phyloP scores from a whole-genome alignment of 1,284 basidiomycete species.

The Apiotrichum sp. region DNA sequence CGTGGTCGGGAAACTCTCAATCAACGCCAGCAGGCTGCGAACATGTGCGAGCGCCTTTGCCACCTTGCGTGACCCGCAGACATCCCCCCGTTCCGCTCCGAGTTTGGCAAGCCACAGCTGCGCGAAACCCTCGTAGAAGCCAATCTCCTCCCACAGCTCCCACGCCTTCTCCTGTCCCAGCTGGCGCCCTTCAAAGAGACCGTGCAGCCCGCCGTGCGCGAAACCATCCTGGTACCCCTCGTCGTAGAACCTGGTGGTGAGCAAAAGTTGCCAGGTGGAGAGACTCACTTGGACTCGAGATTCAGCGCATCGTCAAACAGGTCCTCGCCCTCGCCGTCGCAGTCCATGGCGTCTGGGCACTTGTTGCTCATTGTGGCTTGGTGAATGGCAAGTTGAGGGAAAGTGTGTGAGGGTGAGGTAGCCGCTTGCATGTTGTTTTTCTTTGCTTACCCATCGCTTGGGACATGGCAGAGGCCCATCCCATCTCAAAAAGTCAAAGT shows the following conservation, averaged over 20 bases:
- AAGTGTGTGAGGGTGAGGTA: too few relatives aligned
- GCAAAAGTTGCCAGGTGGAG: background rate
- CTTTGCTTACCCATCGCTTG: too few relatives aligned
- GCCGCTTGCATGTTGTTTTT: too few relatives aligned
- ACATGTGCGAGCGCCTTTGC: constrained; percentile 59
- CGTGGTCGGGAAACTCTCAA: constrained; percentile 65
- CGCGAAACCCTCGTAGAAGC: constrained; percentile 83
- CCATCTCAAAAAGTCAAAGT: too few relatives aligned
- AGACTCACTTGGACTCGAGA: constrained; percentile 15
- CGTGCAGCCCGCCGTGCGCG: constrained; percentile 80
- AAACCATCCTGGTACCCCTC: constrained; percentile 69
- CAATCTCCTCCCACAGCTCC: constrained; percentile 95
- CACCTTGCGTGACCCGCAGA: constrained; percentile 5
- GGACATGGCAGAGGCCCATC: too few relatives aligned
- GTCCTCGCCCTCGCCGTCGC: constrained; percentile 6
- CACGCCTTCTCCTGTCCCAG: constrained; percentile 86
- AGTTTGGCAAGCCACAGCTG: constrained; percentile 57
- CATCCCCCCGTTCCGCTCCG: constrained; percentile 18
- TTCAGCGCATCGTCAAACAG: constrained; percentile 13
- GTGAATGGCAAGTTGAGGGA: too few relatives aligned
- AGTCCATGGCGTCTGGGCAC: constrained; percentile 6
- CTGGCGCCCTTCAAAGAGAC: constrained; percentile 83
- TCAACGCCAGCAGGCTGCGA: constrained; percentile 62
- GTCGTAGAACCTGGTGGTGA: constrained; percentile 63
- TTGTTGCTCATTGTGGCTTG: too few relatives aligned